A percentile compares a stretch with the other conserved stretches of the same genome.
Conservation (phyloP, 768 basidiomycete genomes). For the Rhizopogon rudus region DNA sequence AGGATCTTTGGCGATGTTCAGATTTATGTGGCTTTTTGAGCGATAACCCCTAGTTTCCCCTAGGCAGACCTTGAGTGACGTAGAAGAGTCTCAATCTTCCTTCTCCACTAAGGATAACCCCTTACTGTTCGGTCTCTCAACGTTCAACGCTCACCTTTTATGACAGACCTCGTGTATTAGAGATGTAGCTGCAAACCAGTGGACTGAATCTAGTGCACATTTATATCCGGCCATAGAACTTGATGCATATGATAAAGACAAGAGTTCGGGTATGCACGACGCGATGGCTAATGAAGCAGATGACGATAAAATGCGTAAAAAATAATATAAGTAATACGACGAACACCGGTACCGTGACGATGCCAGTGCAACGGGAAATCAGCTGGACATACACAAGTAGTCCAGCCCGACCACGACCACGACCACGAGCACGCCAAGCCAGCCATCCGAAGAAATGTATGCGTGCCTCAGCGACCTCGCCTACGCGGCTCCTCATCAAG, state of each 20-base stretch:
- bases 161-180: too few relatives aligned
- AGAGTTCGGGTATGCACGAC: slow-evolving; percentile 2
- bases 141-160: too few relatives aligned
- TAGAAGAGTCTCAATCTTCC: too few relatives aligned
- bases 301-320: background rate
- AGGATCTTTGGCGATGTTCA: too few relatives aligned
- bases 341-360: background rate
- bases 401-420: background rate
- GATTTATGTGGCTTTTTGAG: too few relatives aligned
- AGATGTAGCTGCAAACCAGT: too few relatives aligned
- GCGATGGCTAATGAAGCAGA: background rate
- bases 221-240: background rate
- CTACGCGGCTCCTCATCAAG: slow-evolving; percentile 20
- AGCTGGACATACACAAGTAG: too few relatives aligned
- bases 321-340: background rate
- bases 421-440: background rate
- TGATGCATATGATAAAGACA: slow-evolving; percentile 1
- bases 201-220: too few relatives aligned
- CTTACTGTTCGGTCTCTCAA: too few relatives aligned
- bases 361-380: background rate
- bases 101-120: too few relatives aligned
- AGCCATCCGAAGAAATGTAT: background rate
- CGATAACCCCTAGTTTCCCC: too few relatives aligned
- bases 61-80: too few relatives aligned
- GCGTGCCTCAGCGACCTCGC: background rate